These are phyloP conservation scores for Zymoseptoria brevis DNA, from an alignment of 2,329 filamentous ascomycete genomes.

Conservation along the genomic window DNA sequence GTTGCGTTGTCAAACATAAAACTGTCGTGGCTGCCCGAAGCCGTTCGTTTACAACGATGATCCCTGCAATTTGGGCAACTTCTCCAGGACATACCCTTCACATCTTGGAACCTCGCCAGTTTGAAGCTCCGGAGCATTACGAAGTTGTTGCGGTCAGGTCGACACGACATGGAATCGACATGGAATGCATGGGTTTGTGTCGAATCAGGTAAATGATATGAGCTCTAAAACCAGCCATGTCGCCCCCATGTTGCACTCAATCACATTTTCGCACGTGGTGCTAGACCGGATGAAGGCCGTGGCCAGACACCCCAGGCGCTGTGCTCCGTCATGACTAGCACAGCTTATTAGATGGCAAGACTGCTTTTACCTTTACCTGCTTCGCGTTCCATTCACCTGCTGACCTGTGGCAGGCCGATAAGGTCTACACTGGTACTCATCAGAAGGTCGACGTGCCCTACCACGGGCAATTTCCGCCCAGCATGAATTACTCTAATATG, in stretches of 20 bases:
- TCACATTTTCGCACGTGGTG: background rate
- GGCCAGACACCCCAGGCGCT: background rate
- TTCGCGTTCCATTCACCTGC: background rate
- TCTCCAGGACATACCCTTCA: background rate
- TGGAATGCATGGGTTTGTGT: background rate
- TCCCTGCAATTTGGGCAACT: background rate
- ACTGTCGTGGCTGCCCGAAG: background rate
- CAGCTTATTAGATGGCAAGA: background rate
- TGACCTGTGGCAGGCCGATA: background rate
- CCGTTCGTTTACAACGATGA: background rate
- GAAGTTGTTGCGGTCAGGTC: background rate
- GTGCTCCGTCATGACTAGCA: background rate
- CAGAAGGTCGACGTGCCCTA: background rate
- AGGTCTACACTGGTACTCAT: background rate
- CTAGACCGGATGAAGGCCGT: background rate
- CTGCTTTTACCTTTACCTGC: background rate
- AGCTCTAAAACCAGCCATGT: background rate
- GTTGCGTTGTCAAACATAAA: background rate
- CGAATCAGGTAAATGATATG: background rate
- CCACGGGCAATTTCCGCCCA: slow-evolving; percentile 9
- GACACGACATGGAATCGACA: background rate
- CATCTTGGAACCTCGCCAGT: background rate
- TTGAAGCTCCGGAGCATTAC: background rate
- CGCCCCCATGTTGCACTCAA: background rate
- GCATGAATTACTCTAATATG: slow-evolving; percentile 39